phyloP scores from a whole-genome alignment of 306 rosid species.

The Senna siamea region DNA sequence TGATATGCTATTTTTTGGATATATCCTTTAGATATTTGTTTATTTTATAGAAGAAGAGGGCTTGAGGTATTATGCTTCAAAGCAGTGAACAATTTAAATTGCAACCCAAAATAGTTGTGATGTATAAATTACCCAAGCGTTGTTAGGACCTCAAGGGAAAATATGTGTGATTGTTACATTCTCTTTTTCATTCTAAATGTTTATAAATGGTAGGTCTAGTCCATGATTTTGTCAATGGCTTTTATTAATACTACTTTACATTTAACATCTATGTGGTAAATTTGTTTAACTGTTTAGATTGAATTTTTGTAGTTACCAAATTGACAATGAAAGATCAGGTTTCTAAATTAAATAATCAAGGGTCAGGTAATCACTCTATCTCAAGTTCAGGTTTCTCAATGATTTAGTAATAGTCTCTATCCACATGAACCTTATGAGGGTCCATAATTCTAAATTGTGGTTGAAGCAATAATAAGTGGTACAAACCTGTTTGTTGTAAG shows the following conservation, averaged over 20 bases:
- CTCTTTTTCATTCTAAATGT: background rate
- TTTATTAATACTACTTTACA: background rate
- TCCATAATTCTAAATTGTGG: background rate
- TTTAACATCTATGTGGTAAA: background rate
- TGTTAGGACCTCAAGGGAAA: background rate
- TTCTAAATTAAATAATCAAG: background rate
- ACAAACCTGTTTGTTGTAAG: background rate
- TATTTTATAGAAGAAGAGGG: too few relatives aligned
- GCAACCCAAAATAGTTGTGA: background rate
- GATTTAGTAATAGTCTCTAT: background rate
- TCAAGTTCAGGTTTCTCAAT: background rate
- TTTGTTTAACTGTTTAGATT: background rate
- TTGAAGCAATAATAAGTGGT: background rate
- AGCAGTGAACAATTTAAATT: background rate
- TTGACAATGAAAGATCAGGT: background rate
- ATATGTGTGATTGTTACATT: background rate
- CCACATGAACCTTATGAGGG: background rate
- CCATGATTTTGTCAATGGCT: background rate
- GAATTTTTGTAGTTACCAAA: background rate
- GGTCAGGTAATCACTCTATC: background rate
- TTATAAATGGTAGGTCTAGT: background rate
- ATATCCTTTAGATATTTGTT: background rate
- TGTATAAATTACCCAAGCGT: background rate
- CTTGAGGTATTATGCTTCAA: background rate
- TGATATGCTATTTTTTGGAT: slow-evolving; percentile 20